Evolutionary conservation across 306 rosid genomes (phyloP), one percentile per base, ranked within the genome.

Genomic region (Rosa multiflora): DNA sequence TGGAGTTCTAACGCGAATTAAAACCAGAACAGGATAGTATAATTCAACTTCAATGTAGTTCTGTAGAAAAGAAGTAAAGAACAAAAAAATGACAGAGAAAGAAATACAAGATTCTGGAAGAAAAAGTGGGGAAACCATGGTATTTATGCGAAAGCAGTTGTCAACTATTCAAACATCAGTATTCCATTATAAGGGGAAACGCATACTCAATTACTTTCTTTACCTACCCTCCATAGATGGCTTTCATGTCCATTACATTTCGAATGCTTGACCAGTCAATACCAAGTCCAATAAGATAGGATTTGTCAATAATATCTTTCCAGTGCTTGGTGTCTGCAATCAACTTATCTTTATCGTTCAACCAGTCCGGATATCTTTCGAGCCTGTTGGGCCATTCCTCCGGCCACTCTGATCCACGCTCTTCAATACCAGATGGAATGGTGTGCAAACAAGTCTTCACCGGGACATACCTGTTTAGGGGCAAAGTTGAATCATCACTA

Each of bases 381-480:
- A 95, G 96, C 83, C 99, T 91, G 86, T 88, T 91, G 26, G 99
- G 99, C 99, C 99, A 95, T 82, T 95, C 94, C 85, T 92, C 99
- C 3, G 99, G 99, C 98, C 99, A 91, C 89, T 95, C 99, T 26
- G 98, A 88, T 68, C 99, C 99, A 17, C 85, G 99, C 72, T 91
- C 90, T 83, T 95, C 99, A 73, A 95, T 91, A 72, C 94, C 83
- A 39, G 89, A 82, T 29, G 99, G 99, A 89, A 95, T 83, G 18
- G 82, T 63, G 82, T 95, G 96, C 90, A 95, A 82, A 86, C 99
- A 95, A 76, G 80, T 83, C 91, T 80, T 91, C 73, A 91, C 85
- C 4, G 89, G 86, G 77, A 90, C 89, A 76, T 93, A 74, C 98
- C 99, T 95, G 82, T 70, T 72, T 77, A 81, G 62, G 58, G n/a